Base-by-base conservation (phyloP, 768 basidiomycete species). In the Mycena pura region DNA sequence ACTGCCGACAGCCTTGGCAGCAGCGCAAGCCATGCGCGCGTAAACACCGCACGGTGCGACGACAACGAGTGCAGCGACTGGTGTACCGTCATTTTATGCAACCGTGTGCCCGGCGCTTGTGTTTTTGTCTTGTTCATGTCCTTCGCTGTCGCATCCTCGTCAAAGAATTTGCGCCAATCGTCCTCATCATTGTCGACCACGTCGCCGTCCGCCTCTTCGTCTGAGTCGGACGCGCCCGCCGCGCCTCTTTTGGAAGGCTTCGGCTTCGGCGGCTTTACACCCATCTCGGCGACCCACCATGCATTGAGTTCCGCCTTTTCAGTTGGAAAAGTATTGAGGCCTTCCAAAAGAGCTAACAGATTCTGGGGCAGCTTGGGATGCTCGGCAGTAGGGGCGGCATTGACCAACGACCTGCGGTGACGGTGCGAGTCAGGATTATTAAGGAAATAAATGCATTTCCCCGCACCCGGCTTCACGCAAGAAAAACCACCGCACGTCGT, bases 401-500 rank as follows among this genome's bases (percentile, higher is more conserved):
- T 69, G 34, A 81, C 60, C 58, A 77, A 56, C 43, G 74, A 72
- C 24, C 77, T 77, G 56, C 9, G 60, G n/a, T n/a, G n/a, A n/a
- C n/a, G n/a, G n/a, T n/a, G n/a, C n/a, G n/a, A n/a, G n/a, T n/a
- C n/a, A n/a, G n/a, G n/a, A n/a, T n/a, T n/a, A n/a, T n/a, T n/a
- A n/a, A n/a, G n/a, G n/a, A n/a, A n/a, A n/a, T n/a, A n/a, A n/a
- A n/a, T n/a, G n/a, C n/a, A n/a, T n/a, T n/a, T n/a, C n/a, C n/a
- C n/a, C 84, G 59, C 73, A 91, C 93, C 80, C 84, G 54, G 90
- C 80, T 69, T 95, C 91, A 40, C 90, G 84, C 31, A 96, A 81
- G 78, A 94, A 95, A 77, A 91, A 92, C 91, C 91, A 96, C 59
- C 94, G 85, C 29, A 96, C 78, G 68, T 96, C 94, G 68, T 93